Conservation (phyloP, 768 basidiomycete genomes). For the Lactarius trivialis region DNA sequence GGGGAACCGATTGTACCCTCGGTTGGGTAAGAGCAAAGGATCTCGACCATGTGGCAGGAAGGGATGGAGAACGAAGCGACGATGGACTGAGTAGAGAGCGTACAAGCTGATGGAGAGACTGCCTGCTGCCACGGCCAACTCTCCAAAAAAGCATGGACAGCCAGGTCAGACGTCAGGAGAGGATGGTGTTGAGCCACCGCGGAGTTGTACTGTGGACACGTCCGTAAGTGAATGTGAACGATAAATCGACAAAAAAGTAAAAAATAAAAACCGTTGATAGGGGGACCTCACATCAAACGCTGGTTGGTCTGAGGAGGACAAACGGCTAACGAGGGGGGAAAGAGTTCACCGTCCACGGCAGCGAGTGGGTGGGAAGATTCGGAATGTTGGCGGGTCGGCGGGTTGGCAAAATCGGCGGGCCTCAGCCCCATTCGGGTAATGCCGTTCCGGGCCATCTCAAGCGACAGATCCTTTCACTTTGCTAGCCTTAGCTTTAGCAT, state of each 20-base stretch:
- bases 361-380: background rate
- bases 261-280: slow-evolving; percentile 5
- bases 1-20: slow-evolving; percentile 1
- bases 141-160: slow-evolving; percentile 75
- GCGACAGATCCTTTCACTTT: slow-evolving; percentile 10
- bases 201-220: slow-evolving; percentile 25
- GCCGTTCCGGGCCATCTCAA: background rate
- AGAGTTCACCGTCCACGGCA: background rate
- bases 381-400: background rate
- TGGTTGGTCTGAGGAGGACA: background rate
- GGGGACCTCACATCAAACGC: slow-evolving; percentile 16
- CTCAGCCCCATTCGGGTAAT: background rate
- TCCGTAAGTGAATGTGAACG: slow-evolving; percentile 2
- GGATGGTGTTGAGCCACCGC: slow-evolving; percentile 33
- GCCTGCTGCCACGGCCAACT: slow-evolving; percentile 47
- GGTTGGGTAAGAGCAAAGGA: slow-evolving; percentile 8
- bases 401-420: background rate
- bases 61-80: slow-evolving; percentile 17
- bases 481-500: slow-evolving; percentile 3
- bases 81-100: slow-evolving; percentile 23
- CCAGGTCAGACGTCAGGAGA: slow-evolving; percentile 35
- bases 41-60: slow-evolving; percentile 26
- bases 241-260: too few species aligned
- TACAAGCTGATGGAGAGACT: slow-evolving; percentile 35
- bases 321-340: background rate